Evolutionary conservation across 345 rosid genomes (phyloP), one percentile per base, ranked within the genome.

Genomic region (thale cress (Arabidopsis thaliana)): DNA sequence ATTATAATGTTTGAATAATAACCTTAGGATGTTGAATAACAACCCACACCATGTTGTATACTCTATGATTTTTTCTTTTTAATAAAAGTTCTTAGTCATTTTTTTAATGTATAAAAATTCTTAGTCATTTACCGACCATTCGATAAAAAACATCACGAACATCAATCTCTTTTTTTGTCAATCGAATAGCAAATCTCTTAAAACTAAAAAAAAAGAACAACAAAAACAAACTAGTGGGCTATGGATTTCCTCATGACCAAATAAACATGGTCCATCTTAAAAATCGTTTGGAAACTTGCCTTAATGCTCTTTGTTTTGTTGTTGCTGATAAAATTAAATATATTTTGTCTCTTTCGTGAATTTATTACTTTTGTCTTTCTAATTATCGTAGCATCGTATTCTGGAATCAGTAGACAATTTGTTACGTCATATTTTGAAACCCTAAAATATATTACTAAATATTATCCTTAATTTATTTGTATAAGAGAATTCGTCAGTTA

Each of bases 361-460:
- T 60, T 76, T 44, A 76, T 51, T 76, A 68, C 8, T 76, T 75
- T 76, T 60, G 79, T 60, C 69, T 40, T 76, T 76, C 57, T 40
- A n/a, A 59, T 59, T 67, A 51, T 75, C 38, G 79, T 52, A 23
- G 57, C 33, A 46, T 68, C 74, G 41, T 45, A 60, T 42, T 75
- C 74, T 75, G 46, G 8, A 38, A 12, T 38, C 71, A 74, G 51
- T 57, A 16, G 20, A 16, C 72, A 66, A 56, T 67, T 69, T 67
- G 28, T 40, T 59, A 75, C 69, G 56, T 52, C 67, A 67, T 58
- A n/a, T 65, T 42, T 36, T 23, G 1, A 45, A 60, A 25, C 64
- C 14, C 12, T 53, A 42, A 42, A 60, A 13, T 37, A 23, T 23
- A 8, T 50, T 23, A 5, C 23, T 34, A 50, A 22, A 10, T 64